phyloP scores from a whole-genome alignment of 2,329 filamentous ascomycete species.

The Paramyrothecium roridum region DNA sequence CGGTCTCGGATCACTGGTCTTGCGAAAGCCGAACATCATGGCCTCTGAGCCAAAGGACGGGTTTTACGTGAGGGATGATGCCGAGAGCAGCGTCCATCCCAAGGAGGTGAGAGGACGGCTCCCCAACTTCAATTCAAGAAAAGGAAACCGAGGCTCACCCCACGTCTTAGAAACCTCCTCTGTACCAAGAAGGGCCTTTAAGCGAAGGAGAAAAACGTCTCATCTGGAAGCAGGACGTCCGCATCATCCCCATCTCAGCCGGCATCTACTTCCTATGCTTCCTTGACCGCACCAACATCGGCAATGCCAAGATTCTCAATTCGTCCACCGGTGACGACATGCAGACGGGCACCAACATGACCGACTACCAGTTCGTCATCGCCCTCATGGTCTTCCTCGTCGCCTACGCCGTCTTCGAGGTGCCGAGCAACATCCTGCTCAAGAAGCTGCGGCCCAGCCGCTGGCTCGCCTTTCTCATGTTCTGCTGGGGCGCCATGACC shows the following conservation, averaged over 20 bases:
- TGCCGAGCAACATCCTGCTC: slow-evolving; percentile 64
- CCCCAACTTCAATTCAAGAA: background rate
- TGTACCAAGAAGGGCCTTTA: slow-evolving; percentile 15
- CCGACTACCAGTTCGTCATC: slow-evolving; percentile 56
- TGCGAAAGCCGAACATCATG: background rate
- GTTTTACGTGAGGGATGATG: background rate
- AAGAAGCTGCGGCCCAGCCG: slow-evolving; percentile 60
- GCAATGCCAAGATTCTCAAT: slow-evolving; percentile 67
- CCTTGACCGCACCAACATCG: slow-evolving; percentile 67
- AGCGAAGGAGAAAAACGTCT: slow-evolving; percentile 34
- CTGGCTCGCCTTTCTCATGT: slow-evolving; percentile 65
- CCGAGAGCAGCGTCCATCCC: no score
- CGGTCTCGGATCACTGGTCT: background rate
- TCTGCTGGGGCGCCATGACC: slow-evolving; percentile 65
- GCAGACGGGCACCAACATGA: slow-evolving; percentile 59
- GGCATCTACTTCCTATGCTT: slow-evolving; percentile 66
- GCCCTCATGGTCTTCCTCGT: slow-evolving; percentile 60
- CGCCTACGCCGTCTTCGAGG: slow-evolving; percentile 58
- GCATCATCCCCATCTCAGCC: slow-evolving; percentile 62
- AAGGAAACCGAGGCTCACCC: background rate
- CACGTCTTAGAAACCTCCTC: slow-evolving; percentile 10
- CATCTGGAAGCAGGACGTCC: slow-evolving; percentile 57
- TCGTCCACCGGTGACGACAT: slow-evolving; percentile 57
- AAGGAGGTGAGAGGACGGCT: background rate
- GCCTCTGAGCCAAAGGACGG: background rate